These are phyloP conservation scores for Termitomyces sp. DNA, from an alignment of 768 basidiomycete genomes.

Conservation along the genomic window DNA sequence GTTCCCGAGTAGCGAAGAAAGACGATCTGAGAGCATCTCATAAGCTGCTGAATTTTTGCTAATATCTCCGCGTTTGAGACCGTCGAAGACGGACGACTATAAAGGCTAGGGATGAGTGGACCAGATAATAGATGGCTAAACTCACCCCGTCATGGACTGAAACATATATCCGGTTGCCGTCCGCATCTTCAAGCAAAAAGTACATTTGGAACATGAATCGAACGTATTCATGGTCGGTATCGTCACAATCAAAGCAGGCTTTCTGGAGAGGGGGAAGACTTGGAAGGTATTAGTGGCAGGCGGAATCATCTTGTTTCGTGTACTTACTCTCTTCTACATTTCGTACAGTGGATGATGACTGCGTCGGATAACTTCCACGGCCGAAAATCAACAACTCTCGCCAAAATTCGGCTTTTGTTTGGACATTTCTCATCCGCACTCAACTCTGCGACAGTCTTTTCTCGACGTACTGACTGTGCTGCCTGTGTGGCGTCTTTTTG, in stretches of 20 bases:
- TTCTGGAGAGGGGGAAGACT: conserved; percentile 40
- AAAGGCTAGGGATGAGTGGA: not conserved
- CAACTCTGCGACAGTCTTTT: conserved; percentile 33
- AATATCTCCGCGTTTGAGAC: conserved; percentile 38
- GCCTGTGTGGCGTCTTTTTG: not conserved
- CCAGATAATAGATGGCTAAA: not conserved
- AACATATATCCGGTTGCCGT: conserved; percentile 34
- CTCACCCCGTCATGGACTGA: conserved; percentile 44
- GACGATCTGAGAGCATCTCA: conserved; percentile 29
- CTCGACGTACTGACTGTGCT: conserved; percentile 2
- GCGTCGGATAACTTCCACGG: conserved; percentile 46
- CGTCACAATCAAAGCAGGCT: conserved; percentile 48
- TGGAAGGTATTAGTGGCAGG: not conserved
- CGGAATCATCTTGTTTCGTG: not conserved
- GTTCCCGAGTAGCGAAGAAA: conserved; percentile 44
- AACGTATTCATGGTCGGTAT: conserved; percentile 46
- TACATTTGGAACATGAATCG: conserved; percentile 44
- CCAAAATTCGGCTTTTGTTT: conserved; percentile 36
- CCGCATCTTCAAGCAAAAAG: conserved; percentile 46
- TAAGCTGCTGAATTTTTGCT: conserved; percentile 32
- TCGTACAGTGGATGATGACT: conserved; percentile 42
- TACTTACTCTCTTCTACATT: conserved; percentile 47
- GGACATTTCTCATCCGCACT: conserved; percentile 24
- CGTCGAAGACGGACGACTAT: conserved; percentile 41
- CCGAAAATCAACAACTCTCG: conserved; percentile 49